Evolutionary conservation across 2,329 filamentous ascomycete genomes (phyloP).

Genomic region (Aspergillus sojae): DNA sequence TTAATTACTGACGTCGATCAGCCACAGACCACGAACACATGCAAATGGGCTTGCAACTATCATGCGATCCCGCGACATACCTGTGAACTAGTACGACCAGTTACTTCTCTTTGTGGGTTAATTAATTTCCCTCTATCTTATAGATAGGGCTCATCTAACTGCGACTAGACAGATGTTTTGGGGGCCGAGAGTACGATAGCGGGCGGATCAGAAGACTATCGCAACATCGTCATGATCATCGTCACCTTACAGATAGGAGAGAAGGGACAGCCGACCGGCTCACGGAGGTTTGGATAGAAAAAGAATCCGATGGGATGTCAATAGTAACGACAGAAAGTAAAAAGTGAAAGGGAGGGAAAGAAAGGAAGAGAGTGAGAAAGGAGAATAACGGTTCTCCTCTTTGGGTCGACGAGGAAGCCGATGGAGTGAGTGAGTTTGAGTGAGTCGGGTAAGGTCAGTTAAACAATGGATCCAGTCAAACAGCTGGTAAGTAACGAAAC

Average conservation of each 20-base stretch:
- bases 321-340: not conserved
- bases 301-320: not conserved
- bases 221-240: constrained; percentile 10
- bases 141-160: constrained; percentile 9
- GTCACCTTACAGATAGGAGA: constrained; percentile 1
- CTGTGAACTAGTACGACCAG: not conserved
- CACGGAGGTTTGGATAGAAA: not conserved
- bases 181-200: constrained; percentile 5
- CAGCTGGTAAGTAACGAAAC: constrained; percentile 3
- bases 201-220: constrained; percentile 16
- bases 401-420: constrained; percentile 10
- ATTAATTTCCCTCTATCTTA: not conserved
- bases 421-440: constrained; percentile 16
- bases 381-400: constrained; percentile 8
- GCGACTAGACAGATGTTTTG: constrained; percentile 10
- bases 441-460: constrained; percentile 15
- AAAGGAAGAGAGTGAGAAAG: constrained; percentile 14
- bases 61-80: constrained; percentile 7
- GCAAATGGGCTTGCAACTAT: not conserved
- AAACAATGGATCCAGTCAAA: constrained; percentile 3
- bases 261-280: not conserved
- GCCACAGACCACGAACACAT: constrained; percentile 5
- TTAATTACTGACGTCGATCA: constrained; percentile 17
- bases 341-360: constrained; percentile 19
- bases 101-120: not conserved